Conservation (phyloP, 768 basidiomycete species). For the Xerocomellus dryophilus region DNA sequence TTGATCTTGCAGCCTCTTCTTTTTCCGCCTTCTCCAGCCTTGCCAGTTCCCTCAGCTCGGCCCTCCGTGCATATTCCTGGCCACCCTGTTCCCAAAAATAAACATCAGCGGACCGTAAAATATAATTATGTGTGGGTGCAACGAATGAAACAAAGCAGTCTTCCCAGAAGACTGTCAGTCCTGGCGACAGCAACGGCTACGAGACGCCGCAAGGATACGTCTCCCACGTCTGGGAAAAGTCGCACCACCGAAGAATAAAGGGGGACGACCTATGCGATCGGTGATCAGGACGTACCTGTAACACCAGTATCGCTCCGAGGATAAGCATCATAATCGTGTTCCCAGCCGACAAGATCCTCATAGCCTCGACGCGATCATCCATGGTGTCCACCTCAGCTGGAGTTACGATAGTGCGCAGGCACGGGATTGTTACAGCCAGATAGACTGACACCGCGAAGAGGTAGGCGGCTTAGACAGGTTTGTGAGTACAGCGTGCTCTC, state of each 20-base stretch:
- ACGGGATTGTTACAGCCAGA: slow-evolving; percentile 75
- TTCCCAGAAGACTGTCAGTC: too few relatives aligned
- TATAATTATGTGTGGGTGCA: slow-evolving; percentile 2
- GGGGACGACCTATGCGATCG: background rate
- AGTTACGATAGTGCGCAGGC: slow-evolving; percentile 69
- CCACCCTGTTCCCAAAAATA: slow-evolving; percentile 55
- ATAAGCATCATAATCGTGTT: slow-evolving; percentile 79
- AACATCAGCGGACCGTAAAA: slow-evolving; percentile 6
- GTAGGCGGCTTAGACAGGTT: slow-evolving; percentile 55
- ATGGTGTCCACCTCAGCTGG: slow-evolving; percentile 57
- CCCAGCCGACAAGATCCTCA: slow-evolving; percentile 80
- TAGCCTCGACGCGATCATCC: slow-evolving; percentile 69
- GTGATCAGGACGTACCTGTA: slow-evolving; percentile 58
- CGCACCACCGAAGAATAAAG: slow-evolving; percentile 4
- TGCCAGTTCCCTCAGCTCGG: slow-evolving; percentile 46
- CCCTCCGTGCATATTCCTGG: slow-evolving; percentile 75
- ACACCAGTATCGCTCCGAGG: slow-evolving; percentile 58
- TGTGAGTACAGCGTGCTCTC: slow-evolving; percentile 11
- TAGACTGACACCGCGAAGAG: slow-evolving; percentile 78
- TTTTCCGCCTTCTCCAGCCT: slow-evolving; percentile 39
- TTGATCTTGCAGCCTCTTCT: slow-evolving; percentile 16
- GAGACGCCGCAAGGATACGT: slow-evolving; percentile 3
- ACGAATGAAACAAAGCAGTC: slow-evolving; percentile 6
- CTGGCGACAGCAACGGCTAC: slow-evolving; percentile 11
- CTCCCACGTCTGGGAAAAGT: slow-evolving; percentile 9